Conservation (phyloP, 345 rosid species). For the Conringia planisiliqua region DNA sequence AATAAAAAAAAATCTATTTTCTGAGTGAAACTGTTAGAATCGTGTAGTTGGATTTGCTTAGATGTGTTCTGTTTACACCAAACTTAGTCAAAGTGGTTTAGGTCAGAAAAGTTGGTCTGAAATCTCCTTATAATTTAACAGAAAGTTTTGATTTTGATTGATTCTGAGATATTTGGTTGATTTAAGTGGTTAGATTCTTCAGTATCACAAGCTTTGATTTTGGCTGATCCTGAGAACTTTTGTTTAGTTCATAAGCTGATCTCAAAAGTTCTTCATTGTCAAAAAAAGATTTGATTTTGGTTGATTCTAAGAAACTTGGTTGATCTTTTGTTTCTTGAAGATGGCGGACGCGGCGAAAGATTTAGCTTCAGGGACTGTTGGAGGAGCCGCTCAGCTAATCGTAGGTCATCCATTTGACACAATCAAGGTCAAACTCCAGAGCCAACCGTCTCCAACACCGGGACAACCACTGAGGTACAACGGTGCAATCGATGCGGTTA, state of each 20-base stretch:
- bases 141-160: not conserved
- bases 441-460: slow-evolving; percentile 79
- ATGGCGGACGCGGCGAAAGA: slow-evolving; percentile 94
- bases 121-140: not conserved
- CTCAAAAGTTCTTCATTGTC: not conserved
- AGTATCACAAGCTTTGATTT: not conserved
- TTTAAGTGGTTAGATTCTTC: not conserved
- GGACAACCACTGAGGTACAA: slow-evolving; percentile 75
- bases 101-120: not conserved
- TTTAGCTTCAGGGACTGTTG: slow-evolving; percentile 82
- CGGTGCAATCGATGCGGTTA: slow-evolving; percentile 89
- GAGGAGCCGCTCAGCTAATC: slow-evolving; percentile 91
- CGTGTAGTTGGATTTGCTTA: not conserved
- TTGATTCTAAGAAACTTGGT: not conserved
- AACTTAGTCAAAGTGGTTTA: not conserved
- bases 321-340: slow-evolving; percentile 28
- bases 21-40: not conserved
- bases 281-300: not conserved
- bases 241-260: not conserved
- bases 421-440: slow-evolving; percentile 98
- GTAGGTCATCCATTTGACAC: slow-evolving; percentile 98
- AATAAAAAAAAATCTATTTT: not conserved
- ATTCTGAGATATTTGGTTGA: not conserved
- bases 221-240: not conserved
- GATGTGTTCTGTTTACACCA: not conserved